A percentile compares a stretch with the other conserved stretches of the same genome.
Evolutionary conservation across 1,284 basidiomycete species (phyloP).

Genomic region (Cryptococcus sp.): DNA sequence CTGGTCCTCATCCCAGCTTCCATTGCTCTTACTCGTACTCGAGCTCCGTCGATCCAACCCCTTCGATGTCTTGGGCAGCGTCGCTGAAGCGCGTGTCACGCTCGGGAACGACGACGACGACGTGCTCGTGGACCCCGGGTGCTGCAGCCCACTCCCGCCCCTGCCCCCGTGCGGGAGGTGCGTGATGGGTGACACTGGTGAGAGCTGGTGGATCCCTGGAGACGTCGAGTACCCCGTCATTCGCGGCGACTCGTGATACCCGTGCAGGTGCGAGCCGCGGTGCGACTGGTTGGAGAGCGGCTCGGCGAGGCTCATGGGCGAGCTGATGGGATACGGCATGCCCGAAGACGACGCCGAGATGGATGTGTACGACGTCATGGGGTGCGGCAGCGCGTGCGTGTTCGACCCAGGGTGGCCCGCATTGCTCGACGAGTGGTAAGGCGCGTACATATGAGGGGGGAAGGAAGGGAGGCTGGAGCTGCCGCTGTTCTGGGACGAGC

Average conservation of each 20-base stretch:
- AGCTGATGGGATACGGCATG: constrained; percentile 11
- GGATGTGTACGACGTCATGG: constrained; percentile 19
- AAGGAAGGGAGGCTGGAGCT: constrained; percentile 21
- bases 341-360: constrained; percentile 4
- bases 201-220: constrained; percentile 23
- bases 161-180: constrained; percentile 13
- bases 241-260: constrained; percentile 17
- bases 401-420: background rate
- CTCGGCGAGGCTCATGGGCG: constrained; percentile 10
- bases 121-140: constrained; percentile 13
- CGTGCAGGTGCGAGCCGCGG: constrained; percentile 8
- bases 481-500: background rate
- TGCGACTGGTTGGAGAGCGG: background rate
- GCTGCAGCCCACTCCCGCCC: background rate
- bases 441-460: constrained; percentile 6
- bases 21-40: constrained; percentile 10
- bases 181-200: constrained; percentile 29
- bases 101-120: constrained; percentile 22
- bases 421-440: constrained; percentile 2
- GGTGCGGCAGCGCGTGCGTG: constrained; percentile 3
- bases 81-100: constrained; percentile 9
- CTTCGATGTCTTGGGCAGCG: constrained; percentile 5
- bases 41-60: constrained; percentile 13
- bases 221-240: constrained; percentile 19
- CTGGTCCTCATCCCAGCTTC: constrained; percentile 16